A percentile compares a stretch with the other conserved stretches of the same genome.
phyloP scores from a whole-genome alignment of 1,139 yeast species.

The Protomyces pachydermus region DNA sequence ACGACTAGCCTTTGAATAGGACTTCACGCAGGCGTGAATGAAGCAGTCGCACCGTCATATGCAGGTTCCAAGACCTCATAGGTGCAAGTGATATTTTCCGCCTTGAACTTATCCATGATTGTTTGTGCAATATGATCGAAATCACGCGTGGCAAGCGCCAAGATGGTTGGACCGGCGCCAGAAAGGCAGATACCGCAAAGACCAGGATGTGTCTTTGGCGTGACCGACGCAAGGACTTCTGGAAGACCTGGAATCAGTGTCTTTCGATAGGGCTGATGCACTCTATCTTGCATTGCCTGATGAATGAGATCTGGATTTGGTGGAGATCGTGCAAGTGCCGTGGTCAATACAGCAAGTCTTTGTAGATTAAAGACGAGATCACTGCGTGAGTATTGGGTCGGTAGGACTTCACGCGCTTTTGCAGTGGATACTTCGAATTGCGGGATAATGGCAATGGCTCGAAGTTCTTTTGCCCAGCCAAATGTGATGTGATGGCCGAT shows the following conservation, averaged over 20 bases:
- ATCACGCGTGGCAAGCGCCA: conserved; percentile 85
- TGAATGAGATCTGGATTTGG: conserved; percentile 79
- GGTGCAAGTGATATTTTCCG: conserved; percentile 62
- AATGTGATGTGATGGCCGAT: conserved; percentile 88
- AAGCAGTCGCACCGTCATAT: conserved; percentile 65
- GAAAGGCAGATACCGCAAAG: conserved; percentile 88
- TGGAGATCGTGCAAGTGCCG: conserved; percentile 76
- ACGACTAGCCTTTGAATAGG: background rate
- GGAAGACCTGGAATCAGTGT: conserved; percentile 72
- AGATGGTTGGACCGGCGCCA: conserved; percentile 97
- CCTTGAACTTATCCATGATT: conserved; percentile 62
- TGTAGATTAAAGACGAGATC: conserved; percentile 87
- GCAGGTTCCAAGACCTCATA: conserved; percentile 87
- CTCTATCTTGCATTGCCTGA: conserved; percentile 93
- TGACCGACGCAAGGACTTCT: conserved; percentile 71
- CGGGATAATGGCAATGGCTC: conserved; percentile 87
- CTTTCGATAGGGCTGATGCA: conserved; percentile 93
- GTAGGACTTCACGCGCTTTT: conserved; percentile 81
- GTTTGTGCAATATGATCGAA: conserved; percentile 77
- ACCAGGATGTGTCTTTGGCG: conserved; percentile 78
- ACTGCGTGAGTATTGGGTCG: conserved; percentile 66
- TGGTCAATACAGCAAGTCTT: conserved; percentile 65
- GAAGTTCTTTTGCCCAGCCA: conserved; percentile 73
- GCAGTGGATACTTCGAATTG: conserved; percentile 93
- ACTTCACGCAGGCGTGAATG: conserved; percentile 1